Percentiles rank a stretch among this genome's conserved stretches.
Evolutionary conservation across 2,329 filamentous ascomycete genomes (phyloP).

Genomic region (Camillea tinctor): DNA sequence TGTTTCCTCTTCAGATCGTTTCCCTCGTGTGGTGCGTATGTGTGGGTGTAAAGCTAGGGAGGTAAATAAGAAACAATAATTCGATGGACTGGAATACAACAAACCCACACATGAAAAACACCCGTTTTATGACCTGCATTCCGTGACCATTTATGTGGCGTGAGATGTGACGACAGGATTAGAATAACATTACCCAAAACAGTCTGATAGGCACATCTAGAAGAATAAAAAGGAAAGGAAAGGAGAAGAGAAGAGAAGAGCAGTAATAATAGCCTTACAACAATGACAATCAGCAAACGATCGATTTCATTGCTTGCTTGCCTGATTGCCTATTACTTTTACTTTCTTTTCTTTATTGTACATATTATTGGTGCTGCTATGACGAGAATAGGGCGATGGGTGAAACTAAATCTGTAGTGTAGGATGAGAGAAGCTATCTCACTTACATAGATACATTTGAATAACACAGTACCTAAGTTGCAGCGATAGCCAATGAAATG

Average conservation of each 20-base stretch:
- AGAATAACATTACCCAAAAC: background rate
- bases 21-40: too few relatives aligned
- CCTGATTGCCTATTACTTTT: too few relatives aligned
- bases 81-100: background rate
- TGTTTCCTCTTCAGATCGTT: background rate
- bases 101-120: background rate
- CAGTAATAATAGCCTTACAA: too few relatives aligned
- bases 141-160: background rate
- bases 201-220: background rate
- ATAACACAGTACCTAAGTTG: background rate
- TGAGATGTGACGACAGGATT: background rate
- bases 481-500: background rate
- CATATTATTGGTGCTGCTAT: too few relatives aligned
- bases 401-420: background rate
- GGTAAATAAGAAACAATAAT: background rate
- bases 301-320: too few relatives aligned
- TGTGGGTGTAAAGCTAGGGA: background rate
- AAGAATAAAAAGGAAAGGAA: background rate
- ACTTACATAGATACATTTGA: background rate
- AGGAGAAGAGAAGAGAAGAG: background rate
- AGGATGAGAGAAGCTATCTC: background rate
- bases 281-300: too few relatives aligned
- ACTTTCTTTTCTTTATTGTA: too few relatives aligned
- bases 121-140: background rate
- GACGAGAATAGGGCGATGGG: background rate